Conservation (phyloP, 345 rosid genomes). For the Orychophragmus violaceus region DNA sequence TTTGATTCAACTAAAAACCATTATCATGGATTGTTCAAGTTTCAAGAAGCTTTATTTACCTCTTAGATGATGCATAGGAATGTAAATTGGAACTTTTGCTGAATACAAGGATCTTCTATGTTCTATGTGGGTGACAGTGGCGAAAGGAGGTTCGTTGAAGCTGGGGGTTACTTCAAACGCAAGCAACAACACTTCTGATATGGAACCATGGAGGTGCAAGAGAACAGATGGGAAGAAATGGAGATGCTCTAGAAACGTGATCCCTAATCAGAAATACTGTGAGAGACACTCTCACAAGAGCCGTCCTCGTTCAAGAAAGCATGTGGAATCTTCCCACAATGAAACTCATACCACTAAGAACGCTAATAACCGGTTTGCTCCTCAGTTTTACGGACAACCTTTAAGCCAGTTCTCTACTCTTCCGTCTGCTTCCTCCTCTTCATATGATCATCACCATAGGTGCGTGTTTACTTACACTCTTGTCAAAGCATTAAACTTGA, state of each 20-base stretch:
- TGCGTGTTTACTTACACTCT: constrained; percentile 16
- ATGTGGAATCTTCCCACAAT: constrained; percentile 68
- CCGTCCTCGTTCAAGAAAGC: constrained; percentile 99
- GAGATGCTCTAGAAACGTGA: constrained; percentile 84
- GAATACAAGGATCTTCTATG: neutral
- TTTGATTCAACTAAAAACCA: neutral
- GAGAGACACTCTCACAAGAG: constrained; percentile 83
- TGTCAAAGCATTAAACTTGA: neutral
- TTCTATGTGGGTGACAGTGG: constrained; percentile 16
- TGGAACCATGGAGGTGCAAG: constrained; percentile 79
- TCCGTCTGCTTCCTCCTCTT: constrained; percentile 29
- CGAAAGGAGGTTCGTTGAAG: constrained; percentile 25
- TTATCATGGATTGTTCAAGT: neutral
- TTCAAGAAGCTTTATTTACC: no score
- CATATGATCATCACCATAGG: constrained; percentile 52
- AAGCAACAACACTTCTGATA: constrained; percentile 28
- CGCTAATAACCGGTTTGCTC: constrained; percentile 12
- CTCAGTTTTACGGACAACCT: constrained; percentile 30
- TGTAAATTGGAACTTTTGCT: neutral
- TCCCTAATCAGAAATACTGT: constrained; percentile 79
- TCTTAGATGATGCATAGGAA: no score
- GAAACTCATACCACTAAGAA: constrained; percentile 35
- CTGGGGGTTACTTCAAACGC: constrained; percentile 32
- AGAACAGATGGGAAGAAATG: constrained; percentile 94
- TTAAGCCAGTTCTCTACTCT: constrained; percentile 21